These are phyloP conservation scores for Vigna nakashimae DNA, from an alignment of 306 rosid species.

Conservation along the genomic window DNA sequence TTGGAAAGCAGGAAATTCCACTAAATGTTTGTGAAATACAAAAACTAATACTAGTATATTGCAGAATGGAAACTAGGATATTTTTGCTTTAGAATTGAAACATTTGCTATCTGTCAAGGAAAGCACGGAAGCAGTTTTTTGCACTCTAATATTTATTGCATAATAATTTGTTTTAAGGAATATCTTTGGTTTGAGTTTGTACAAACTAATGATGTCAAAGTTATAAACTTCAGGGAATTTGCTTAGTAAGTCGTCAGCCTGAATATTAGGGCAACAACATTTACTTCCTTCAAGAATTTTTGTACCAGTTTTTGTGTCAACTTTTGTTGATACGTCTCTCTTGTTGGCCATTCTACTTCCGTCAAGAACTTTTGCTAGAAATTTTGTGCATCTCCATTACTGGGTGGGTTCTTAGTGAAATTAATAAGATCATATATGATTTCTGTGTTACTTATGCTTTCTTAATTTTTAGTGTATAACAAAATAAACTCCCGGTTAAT, in stretches of 20 bases:
- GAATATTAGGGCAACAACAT: neutral
- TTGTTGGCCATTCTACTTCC: constrained; percentile 1
- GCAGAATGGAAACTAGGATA: too few species aligned
- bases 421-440: neutral
- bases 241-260: constrained; percentile 2
- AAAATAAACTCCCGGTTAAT: neutral
- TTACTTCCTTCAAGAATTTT: too few species aligned
- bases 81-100: too few species aligned
- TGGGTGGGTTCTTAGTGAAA: constrained; percentile 5
- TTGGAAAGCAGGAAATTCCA: too few species aligned
- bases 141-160: too few species aligned
- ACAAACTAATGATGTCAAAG: neutral
- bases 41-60: too few species aligned
- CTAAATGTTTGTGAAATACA: too few species aligned
- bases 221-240: neutral
- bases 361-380: neutral
- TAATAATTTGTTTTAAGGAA: too few species aligned
- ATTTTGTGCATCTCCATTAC: neutral
- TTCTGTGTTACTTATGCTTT: neutral
- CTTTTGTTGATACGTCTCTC: neutral
- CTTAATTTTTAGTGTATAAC: neutral
- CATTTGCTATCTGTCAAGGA: too few species aligned
- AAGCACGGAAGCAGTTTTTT: too few species aligned
- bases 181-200: neutral
- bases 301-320: neutral